phyloP scores from a whole-genome alignment of 2,329 filamentous ascomycete genomes.

The Bipolaris bicolor region DNA sequence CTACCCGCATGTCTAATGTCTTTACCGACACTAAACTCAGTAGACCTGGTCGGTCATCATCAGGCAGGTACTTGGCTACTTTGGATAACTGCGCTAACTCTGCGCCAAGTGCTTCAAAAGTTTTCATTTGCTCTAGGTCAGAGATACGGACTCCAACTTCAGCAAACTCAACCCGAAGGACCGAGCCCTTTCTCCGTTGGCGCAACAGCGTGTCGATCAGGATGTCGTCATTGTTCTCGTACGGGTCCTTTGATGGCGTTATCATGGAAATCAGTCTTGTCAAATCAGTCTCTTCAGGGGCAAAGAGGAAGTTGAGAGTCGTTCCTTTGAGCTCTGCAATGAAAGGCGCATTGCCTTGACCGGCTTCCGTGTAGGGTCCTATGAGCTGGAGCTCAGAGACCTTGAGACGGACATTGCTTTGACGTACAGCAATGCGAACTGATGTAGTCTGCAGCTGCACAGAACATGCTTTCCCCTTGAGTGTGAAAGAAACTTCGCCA shows the following conservation, averaged over 20 bases:
- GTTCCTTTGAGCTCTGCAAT: slow-evolving; percentile 69
- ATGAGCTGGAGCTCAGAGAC: slow-evolving; percentile 77
- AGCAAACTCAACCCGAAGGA: slow-evolving; percentile 73
- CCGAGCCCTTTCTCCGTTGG: slow-evolving; percentile 84
- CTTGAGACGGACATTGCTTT: slow-evolving; percentile 72
- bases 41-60: slow-evolving; percentile 91
- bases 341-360: slow-evolving; percentile 64
- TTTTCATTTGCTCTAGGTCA: slow-evolving; percentile 68
- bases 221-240: slow-evolving; percentile 88
- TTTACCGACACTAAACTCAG: slow-evolving; percentile 74
- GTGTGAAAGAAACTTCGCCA: slow-evolving; percentile 74
- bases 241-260: slow-evolving; percentile 89
- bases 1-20: slow-evolving; percentile 65
- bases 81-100: slow-evolving; percentile 83
- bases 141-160: slow-evolving; percentile 67
- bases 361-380: slow-evolving; percentile 68
- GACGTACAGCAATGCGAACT: slow-evolving; percentile 78
- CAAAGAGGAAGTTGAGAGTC: slow-evolving; percentile 70
- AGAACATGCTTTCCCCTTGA: slow-evolving; percentile 80
- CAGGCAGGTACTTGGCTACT: slow-evolving; percentile 91
- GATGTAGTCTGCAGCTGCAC: slow-evolving; percentile 78
- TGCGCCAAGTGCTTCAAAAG: slow-evolving; percentile 73
- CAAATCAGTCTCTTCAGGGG: slow-evolving; percentile 79
- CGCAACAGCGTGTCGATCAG: slow-evolving; percentile 88
- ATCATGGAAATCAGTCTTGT: slow-evolving; percentile 83